Percentiles rank a stretch among this genome's conserved stretches.
Evolutionary conservation across 805 yeast genomes (phyloP).

Genomic region (Metschnikowia vanudenii): DNA sequence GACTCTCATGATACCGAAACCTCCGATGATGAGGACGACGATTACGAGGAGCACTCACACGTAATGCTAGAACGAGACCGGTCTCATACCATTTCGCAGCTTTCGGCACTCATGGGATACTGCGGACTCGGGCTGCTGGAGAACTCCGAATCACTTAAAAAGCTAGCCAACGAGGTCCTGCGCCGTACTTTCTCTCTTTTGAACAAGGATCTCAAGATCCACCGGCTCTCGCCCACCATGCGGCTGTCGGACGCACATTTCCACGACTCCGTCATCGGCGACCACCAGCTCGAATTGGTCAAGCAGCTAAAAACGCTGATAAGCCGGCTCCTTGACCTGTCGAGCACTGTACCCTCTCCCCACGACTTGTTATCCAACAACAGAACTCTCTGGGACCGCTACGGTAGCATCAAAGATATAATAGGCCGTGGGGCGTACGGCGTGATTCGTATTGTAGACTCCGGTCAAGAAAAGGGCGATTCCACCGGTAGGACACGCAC

Average conservation of each 20-base stretch:
- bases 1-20: not conserved
- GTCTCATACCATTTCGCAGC: conserved; percentile 23
- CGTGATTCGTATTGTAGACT: conserved; percentile 42
- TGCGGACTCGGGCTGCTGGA: conserved; percentile 29
- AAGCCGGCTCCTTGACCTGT: conserved; percentile 16
- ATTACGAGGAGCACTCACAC: conserved; percentile 31
- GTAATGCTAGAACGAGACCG: conserved; percentile 21
- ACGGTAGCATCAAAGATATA: conserved; percentile 34
- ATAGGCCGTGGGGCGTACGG: conserved; percentile 50
- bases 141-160: conserved; percentile 18
- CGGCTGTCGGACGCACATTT: conserved; percentile 18
- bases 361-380: conserved; percentile 11
- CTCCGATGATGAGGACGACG: conserved; percentile 13
- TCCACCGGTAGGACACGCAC: conserved; percentile 9
- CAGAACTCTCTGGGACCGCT: conserved; percentile 32
- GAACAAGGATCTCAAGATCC: conserved; percentile 23
- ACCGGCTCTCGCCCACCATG: conserved; percentile 25
- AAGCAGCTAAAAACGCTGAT: conserved; percentile 22
- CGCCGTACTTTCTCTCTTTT: conserved; percentile 32
- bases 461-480: conserved; percentile 11
- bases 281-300: conserved; percentile 27
- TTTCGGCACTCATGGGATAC: conserved; percentile 34
- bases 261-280: conserved; percentile 29
- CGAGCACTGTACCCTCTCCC: conserved; percentile 1
- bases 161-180: conserved; percentile 35